Conservation (phyloP, 2,329 filamentous ascomycete species). For the Ophiostoma tasmaniense region DNA sequence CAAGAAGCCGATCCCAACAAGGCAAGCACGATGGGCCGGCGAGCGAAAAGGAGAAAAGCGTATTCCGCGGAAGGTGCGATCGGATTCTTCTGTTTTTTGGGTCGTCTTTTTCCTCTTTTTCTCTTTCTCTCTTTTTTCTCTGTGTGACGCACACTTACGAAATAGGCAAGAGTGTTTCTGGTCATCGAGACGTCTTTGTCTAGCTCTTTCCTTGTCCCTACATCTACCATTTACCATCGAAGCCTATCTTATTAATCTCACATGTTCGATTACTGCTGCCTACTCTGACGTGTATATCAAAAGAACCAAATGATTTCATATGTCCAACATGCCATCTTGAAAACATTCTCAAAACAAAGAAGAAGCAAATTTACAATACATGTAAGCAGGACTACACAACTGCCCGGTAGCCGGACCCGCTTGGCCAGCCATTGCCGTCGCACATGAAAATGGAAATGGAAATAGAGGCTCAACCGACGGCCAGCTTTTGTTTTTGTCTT, state of each 20-base stretch:
- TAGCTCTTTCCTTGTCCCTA: background rate
- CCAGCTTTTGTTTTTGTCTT: background rate
- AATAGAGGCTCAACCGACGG: too few relatives aligned
- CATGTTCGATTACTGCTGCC: background rate
- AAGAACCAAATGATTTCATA: background rate
- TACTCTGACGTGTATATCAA: background rate
- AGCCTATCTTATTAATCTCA: background rate
- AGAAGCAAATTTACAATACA: background rate
- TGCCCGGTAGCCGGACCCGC: background rate
- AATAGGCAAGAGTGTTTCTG: background rate
- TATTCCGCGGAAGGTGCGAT: background rate
- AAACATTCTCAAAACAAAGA: background rate
- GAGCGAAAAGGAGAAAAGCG: background rate
- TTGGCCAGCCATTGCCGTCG: background rate
- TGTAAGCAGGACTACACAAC: background rate
- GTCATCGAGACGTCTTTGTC: background rate
- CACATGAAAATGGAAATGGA: background rate
- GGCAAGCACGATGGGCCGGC: background rate
- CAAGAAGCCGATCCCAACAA: background rate
- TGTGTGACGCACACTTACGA: background rate
- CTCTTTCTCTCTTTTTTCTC: background rate
- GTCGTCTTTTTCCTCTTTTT: background rate
- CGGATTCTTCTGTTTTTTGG: background rate
- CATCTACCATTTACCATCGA: background rate
- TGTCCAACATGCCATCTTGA: background rate